Conservation (phyloP, 192 early-diverging fungal genomes). For the Martensiomyces pterosporus region DNA sequence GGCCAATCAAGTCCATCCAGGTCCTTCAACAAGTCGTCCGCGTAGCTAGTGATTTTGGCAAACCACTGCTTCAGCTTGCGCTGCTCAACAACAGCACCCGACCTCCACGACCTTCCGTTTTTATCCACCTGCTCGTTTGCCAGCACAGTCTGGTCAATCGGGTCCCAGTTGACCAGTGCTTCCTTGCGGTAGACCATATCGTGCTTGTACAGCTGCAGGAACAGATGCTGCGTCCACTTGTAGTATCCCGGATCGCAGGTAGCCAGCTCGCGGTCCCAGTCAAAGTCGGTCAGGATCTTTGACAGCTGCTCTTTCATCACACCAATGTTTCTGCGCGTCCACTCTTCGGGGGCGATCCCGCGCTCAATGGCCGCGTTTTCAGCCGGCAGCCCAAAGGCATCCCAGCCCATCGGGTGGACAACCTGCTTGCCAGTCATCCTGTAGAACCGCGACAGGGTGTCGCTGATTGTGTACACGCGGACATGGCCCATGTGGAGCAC, state of each 20-base stretch:
- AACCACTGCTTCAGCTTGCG: conserved; percentile 89
- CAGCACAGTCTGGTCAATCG: conserved; percentile 89
- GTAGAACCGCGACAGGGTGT: conserved; percentile 75
- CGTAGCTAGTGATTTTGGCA: conserved; percentile 79
- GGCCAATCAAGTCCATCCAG: conserved; percentile 83
- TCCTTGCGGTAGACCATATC: conserved; percentile 86
- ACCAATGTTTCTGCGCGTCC: conserved; percentile 81
- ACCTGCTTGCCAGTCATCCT: conserved; percentile 72
- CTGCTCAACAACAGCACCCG: conserved; percentile 87
- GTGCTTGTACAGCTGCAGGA: conserved; percentile 70
- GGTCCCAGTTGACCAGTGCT: conserved; percentile 96
- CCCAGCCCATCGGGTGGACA: conserved; percentile 95
- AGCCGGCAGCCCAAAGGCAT: conserved; percentile 96
- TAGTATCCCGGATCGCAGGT: conserved; percentile 89
- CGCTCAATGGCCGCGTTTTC: conserved; percentile 94
- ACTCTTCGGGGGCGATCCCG: conserved; percentile 67
- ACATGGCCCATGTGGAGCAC: conserved; percentile 94
- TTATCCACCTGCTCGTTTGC: conserved; percentile 95
- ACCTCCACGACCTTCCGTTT: conserved; percentile 84
- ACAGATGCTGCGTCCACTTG: conserved; percentile 91
- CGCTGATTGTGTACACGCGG: conserved; percentile 92
- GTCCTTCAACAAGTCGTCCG: conserved; percentile 76
- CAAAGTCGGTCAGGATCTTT: conserved; percentile 74
- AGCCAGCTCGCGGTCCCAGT: conserved; percentile 87
- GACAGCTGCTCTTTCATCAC: conserved; percentile 79